Percentiles rank a stretch among this genome's conserved stretches.
Evolutionary conservation across 1,139 yeast species (phyloP).

Genomic region (Kluyveromyces sp.): DNA sequence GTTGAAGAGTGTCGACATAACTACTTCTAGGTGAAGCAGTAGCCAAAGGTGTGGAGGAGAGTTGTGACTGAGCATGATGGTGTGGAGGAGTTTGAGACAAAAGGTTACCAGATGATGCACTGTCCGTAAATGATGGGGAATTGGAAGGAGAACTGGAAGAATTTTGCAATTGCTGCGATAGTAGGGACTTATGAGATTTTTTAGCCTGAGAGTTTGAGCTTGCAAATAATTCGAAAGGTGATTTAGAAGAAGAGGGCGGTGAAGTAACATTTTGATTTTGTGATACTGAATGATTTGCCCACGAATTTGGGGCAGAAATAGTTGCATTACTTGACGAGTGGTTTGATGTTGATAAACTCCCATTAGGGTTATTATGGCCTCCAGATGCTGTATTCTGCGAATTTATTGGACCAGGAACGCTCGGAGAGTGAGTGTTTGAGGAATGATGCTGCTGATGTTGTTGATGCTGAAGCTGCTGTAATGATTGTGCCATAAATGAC

Average conservation of each 20-base stretch:
- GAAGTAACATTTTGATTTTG: slow-evolving; percentile 9
- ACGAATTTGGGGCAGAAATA: slow-evolving; percentile 13
- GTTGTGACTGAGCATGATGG: slow-evolving; percentile 5
- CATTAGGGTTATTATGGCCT: background rate
- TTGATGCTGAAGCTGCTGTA: slow-evolving; percentile 19
- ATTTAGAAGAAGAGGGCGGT: slow-evolving; percentile 14
- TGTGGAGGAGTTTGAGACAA: background rate
- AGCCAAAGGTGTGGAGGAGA: background rate
- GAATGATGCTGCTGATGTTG: slow-evolving; percentile 1
- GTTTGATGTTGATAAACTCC: slow-evolving; percentile 1
- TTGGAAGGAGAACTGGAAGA: slow-evolving; percentile 8
- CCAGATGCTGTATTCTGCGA: background rate
- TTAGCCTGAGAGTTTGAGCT: slow-evolving; percentile 13
- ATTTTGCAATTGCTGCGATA: slow-evolving; percentile 28
- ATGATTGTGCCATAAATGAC: slow-evolving; percentile 24
- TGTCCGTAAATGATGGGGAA: slow-evolving; percentile 1
- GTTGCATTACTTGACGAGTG: slow-evolving; percentile 10
- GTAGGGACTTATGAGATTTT: slow-evolving; percentile 25
- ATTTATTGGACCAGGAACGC: background rate
- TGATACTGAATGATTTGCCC: slow-evolving; percentile 9
- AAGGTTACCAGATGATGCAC: slow-evolving; percentile 1
- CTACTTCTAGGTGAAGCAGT: slow-evolving; percentile 21
- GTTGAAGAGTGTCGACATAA: slow-evolving; percentile 20
- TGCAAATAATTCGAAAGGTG: slow-evolving; percentile 18
- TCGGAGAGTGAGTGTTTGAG: too few relatives aligned